Evolutionary conservation across 1,139 yeast genomes (phyloP).

Genomic region (Lizanozyma gosingica): DNA sequence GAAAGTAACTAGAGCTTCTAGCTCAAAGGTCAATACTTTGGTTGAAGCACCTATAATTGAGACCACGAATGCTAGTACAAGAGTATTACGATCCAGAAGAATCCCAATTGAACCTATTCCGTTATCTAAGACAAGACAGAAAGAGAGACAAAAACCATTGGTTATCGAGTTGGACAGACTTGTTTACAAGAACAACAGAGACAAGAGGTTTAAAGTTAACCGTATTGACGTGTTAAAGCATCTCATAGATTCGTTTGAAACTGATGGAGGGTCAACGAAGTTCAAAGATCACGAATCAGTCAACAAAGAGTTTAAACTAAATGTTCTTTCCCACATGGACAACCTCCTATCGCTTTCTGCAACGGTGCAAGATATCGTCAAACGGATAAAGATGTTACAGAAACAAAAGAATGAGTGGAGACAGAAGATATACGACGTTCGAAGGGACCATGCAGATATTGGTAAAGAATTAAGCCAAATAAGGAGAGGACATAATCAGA

Average conservation of each 20-base stretch:
- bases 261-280: slow-evolving; percentile 11
- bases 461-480: slow-evolving; percentile 31
- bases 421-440: slow-evolving; percentile 26
- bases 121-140: slow-evolving; percentile 12
- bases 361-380: slow-evolving; percentile 31
- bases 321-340: slow-evolving; percentile 20
- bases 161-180: slow-evolving; percentile 22
- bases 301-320: slow-evolving; percentile 24
- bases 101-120: no score
- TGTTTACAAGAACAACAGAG: slow-evolving; percentile 13
- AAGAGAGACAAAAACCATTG: slow-evolving; percentile 21
- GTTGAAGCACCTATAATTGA: no score
- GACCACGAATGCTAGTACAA: no score
- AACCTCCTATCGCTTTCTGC: slow-evolving; percentile 29
- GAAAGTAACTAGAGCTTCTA: no score
- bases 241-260: slow-evolving; percentile 20
- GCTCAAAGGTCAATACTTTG: no score
- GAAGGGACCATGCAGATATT: slow-evolving; percentile 28
- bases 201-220: slow-evolving; percentile 19
- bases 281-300: slow-evolving; percentile 15
- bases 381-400: slow-evolving; percentile 28
- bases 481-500: slow-evolving; percentile 20
- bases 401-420: slow-evolving; percentile 32
- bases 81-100: no score
- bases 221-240: slow-evolving; percentile 32